Percentiles rank a stretch among this genome's conserved stretches.
Conservation (phyloP, 306 rosid genomes). For the Vigna mungo region DNA sequence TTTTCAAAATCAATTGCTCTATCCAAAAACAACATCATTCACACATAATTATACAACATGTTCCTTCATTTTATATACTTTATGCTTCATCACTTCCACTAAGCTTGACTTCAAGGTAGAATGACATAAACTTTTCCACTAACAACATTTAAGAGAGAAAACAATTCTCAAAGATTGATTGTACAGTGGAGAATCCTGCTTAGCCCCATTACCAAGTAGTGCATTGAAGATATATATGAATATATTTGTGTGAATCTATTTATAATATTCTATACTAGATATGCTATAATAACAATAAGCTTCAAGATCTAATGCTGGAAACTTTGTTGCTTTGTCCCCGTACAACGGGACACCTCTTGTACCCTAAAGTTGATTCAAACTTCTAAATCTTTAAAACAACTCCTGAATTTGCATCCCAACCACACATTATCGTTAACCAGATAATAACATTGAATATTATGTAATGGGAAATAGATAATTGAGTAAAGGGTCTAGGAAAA, state of each 20-base stretch:
- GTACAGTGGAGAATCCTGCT: conserved; percentile 50
- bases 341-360: conserved; percentile 56
- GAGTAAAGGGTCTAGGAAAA: neutral
- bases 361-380: conserved; percentile 70
- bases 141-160: neutral
- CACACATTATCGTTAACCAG: conserved; percentile 59
- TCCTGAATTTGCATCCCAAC: conserved; percentile 45
- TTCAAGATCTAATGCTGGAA: conserved; percentile 46
- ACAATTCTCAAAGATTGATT: neutral
- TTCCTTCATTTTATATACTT: conserved; percentile 1
- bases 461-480: conserved; percentile 37
- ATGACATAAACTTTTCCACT: conserved; percentile 1
- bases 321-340: conserved; percentile 62
- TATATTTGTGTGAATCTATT: conserved; percentile 24
- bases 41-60: conserved; percentile 10
- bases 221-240: conserved; percentile 11
- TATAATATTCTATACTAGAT: conserved; percentile 35
- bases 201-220: conserved; percentile 46
- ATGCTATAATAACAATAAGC: conserved; percentile 42
- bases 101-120: conserved; percentile 22
- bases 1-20: conserved; percentile 19
- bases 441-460: conserved; percentile 42
- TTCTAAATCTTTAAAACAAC: conserved; percentile 34
- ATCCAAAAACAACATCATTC: neutral
- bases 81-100: neutral